A percentile compares a stretch with the other conserved stretches of the same genome.
Conservation (phyloP, 257 asterid species). For the Misopates orontium region DNA sequence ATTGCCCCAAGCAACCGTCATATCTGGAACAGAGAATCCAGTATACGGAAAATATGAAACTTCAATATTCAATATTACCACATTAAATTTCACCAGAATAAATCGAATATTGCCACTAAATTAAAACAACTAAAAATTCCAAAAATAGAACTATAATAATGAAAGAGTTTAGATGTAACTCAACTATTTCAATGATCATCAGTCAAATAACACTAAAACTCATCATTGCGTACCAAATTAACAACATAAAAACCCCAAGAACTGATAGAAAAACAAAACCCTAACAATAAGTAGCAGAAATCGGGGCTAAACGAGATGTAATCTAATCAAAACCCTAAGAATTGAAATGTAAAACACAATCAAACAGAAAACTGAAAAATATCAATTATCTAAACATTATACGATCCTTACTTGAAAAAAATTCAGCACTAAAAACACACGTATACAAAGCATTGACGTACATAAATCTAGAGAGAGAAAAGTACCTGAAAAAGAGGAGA, state of each 20-base stretch:
- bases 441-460: not conserved
- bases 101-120: not conserved
- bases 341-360: slow-evolving; percentile 20
- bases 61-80: not conserved
- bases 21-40: not conserved
- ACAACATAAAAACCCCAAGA: not conserved
- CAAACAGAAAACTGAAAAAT: slow-evolving; percentile 17
- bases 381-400: slow-evolving; percentile 2
- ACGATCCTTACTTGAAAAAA: slow-evolving; percentile 20
- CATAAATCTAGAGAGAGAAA: slow-evolving; percentile 7
- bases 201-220: too few species aligned
- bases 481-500: slow-evolving; percentile 27
- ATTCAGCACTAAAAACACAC: slow-evolving; percentile 7
- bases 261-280: slow-evolving; percentile 26
- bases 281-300: slow-evolving; percentile 21
- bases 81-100: slow-evolving; percentile 9
- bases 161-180: not conserved
- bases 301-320: slow-evolving; percentile 14
- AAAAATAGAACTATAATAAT: not conserved
- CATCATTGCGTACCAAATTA: not conserved
- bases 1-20: not conserved
- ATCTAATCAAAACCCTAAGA: slow-evolving; percentile 15
- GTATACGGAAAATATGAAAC: not conserved
- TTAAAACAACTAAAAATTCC: too few species aligned
- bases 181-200: not conserved